Evolutionary conservation across 139 green algal genomes (phyloP).

Genomic region (Zygnema cylindricum): DNA sequence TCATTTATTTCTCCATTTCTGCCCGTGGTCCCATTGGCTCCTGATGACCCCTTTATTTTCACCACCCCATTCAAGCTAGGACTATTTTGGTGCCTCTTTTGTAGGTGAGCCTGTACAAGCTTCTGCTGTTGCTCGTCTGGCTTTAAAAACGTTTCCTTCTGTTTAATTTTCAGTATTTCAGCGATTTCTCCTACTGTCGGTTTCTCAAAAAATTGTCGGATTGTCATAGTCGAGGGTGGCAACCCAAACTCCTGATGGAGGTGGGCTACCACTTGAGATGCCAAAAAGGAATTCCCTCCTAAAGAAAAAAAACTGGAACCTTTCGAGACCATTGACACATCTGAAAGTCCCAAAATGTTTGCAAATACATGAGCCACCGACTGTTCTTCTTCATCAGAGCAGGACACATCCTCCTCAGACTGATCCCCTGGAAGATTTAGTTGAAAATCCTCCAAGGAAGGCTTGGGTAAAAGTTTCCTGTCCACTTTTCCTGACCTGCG

Average conservation of each 20-base stretch:
- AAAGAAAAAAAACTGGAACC: constrained; percentile 45
- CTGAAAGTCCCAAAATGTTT: background rate
- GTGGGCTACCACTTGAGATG: constrained; percentile 31
- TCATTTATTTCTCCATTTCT: background rate
- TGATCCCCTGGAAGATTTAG: background rate
- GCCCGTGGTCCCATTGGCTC: background rate
- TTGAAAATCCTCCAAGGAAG: constrained; percentile 19
- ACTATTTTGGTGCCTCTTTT: background rate
- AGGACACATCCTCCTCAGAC: constrained; percentile 5
- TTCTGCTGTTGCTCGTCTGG: background rate
- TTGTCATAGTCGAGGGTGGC: constrained; percentile 3
- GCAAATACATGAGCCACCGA: constrained; percentile 34
- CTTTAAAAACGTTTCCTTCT: background rate
- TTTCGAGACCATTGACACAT: background rate
- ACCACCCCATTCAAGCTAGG: background rate
- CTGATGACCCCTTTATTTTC: background rate
- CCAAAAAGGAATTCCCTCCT: constrained; percentile 29
- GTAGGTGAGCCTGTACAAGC: constrained; percentile 8
- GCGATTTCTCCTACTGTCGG: constrained; percentile 1
- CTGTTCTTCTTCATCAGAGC: constrained; percentile 26
- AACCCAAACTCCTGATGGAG: background rate
- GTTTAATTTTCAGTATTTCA: background rate
- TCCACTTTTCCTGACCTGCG: constrained; percentile 31
- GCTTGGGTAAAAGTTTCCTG: constrained; percentile 23
- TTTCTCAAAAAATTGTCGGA: constrained; percentile 22